Percentiles rank a stretch among this genome's conserved stretches.
Conservation (phyloP, 176 grass and related monocot genomes). For the Oryza rufipogon region DNA sequence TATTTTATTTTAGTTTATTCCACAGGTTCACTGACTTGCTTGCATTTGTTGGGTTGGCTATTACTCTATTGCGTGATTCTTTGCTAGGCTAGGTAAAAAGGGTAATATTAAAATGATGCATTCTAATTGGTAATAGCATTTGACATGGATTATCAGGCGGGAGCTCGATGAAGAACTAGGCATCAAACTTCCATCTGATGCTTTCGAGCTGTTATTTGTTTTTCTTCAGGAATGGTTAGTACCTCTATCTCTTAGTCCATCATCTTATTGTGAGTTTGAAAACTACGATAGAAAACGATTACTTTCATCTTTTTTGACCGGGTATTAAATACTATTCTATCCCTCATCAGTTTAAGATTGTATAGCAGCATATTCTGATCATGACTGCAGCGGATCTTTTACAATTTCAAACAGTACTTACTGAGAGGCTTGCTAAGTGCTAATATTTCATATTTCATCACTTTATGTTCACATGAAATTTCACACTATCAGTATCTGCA, state of each 20-base stretch:
- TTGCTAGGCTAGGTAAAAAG: neutral
- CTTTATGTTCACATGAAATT: neutral
- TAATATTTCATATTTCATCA: neutral
- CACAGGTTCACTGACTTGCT: neutral
- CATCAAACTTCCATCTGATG: conserved; percentile 83
- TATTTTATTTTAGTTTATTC: conserved; percentile 12
- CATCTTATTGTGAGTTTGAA: conserved; percentile 22
- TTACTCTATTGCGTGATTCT: neutral
- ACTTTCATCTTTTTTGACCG: neutral
- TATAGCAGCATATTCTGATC: conserved; percentile 16
- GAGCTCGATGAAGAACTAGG: conserved; percentile 92
- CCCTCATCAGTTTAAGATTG: conserved; percentile 1
- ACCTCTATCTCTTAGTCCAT: conserved; percentile 6
- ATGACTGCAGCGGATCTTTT: conserved; percentile 3
- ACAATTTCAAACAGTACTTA: conserved; percentile 21
- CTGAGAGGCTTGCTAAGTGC: neutral
- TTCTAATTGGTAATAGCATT: conserved; percentile 26
- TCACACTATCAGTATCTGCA: conserved; percentile 2
- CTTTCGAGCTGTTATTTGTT: conserved; percentile 87
- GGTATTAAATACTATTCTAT: neutral
- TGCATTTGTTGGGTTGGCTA: neutral
- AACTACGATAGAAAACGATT: neutral
- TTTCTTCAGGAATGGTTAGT: conserved; percentile 82
- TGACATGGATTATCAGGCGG: conserved; percentile 64
- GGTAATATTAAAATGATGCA: neutral